A percentile compares a stretch with the other conserved stretches of the same genome.
These are phyloP conservation scores for Pseudopediastrum boryanum DNA, from an alignment of 139 green algal species.

Conservation along the genomic window DNA sequence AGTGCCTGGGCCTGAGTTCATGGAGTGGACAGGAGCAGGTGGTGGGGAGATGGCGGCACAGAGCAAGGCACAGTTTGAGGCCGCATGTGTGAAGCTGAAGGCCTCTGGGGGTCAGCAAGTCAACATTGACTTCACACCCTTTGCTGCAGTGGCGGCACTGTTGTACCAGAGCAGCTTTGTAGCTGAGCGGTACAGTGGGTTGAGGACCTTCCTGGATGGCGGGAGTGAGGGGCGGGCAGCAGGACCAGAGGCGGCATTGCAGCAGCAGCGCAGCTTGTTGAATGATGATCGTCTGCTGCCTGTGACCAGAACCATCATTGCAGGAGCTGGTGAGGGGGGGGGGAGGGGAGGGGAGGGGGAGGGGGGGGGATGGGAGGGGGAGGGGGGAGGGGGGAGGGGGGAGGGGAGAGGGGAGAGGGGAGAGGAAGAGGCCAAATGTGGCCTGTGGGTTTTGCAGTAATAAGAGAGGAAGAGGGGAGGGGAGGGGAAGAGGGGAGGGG, in stretches of 20 bases:
- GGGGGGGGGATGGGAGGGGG: too few relatives aligned
- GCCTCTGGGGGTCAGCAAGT: conserved; percentile 56
- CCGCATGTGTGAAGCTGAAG: conserved; percentile 53
- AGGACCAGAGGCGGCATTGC: not conserved
- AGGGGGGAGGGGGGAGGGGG: too few relatives aligned
- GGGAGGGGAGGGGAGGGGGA: too few relatives aligned
- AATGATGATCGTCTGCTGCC: conserved; percentile 66
- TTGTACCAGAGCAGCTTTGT: conserved; percentile 83
- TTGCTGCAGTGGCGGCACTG: conserved; percentile 62
- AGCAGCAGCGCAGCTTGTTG: conserved; percentile 33
- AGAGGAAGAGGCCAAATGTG: too few relatives aligned
- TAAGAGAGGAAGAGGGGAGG: too few relatives aligned
- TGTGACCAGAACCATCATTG: conserved; percentile 73
- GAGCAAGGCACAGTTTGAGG: conserved; percentile 44
- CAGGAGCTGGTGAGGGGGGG: conserved; percentile 41
- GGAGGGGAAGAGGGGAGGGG: too few relatives aligned
- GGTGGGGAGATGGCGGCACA: conserved; percentile 18
- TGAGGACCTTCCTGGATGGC: conserved; percentile 69
- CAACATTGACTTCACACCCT: conserved; percentile 70
- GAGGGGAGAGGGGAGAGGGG: too few relatives aligned
- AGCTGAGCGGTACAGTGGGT: conserved; percentile 76
- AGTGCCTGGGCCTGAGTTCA: conserved; percentile 50
- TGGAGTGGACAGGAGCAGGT: conserved; percentile 67
- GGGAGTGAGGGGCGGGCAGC: not conserved
- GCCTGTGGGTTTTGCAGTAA: too few relatives aligned